These are phyloP conservation scores for Leishmania gerbilli DNA, from an alignment of 208 protist genomes.

Conservation along the genomic window DNA sequence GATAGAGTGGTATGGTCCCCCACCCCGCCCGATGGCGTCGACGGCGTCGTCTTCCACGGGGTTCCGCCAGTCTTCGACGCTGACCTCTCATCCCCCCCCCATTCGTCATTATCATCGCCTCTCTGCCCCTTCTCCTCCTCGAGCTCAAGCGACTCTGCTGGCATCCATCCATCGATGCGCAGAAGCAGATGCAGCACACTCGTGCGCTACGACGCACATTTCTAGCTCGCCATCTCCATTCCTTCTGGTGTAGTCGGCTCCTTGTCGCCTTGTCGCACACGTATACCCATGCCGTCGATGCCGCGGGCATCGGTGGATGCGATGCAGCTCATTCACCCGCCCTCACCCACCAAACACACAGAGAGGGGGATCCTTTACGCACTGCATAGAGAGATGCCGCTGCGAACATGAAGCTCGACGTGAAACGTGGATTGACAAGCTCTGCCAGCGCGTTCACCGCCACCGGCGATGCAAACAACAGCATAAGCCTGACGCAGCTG, in stretches of 20 bases:
- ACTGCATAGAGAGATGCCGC: not conserved
- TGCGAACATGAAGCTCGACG: not conserved
- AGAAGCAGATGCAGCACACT: not conserved
- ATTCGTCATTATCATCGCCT: not conserved
- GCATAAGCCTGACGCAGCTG: constrained; percentile 39
- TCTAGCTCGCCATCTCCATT: no score
- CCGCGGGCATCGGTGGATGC: no score
- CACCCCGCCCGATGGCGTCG: not conserved
- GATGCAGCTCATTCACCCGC: no score
- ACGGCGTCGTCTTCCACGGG: not conserved
- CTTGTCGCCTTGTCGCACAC: no score
- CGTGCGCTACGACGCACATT: not conserved
- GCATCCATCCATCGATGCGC: not conserved
- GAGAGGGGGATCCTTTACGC: not conserved
- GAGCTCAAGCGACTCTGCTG: not conserved
- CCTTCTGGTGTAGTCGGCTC: no score
- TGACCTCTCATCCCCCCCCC: not conserved
- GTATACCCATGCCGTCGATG: no score
- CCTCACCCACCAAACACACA: not conserved
- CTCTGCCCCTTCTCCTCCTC: not conserved
- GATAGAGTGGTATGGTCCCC: not conserved
- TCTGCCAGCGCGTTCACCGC: constrained; percentile 25
- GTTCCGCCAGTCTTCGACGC: not conserved
- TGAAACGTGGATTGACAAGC: constrained; percentile 27
- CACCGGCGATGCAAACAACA: constrained; percentile 24